Base-by-base conservation (phyloP, 2,329 filamentous ascomycete species). In the Colletotrichum agaves region DNA sequence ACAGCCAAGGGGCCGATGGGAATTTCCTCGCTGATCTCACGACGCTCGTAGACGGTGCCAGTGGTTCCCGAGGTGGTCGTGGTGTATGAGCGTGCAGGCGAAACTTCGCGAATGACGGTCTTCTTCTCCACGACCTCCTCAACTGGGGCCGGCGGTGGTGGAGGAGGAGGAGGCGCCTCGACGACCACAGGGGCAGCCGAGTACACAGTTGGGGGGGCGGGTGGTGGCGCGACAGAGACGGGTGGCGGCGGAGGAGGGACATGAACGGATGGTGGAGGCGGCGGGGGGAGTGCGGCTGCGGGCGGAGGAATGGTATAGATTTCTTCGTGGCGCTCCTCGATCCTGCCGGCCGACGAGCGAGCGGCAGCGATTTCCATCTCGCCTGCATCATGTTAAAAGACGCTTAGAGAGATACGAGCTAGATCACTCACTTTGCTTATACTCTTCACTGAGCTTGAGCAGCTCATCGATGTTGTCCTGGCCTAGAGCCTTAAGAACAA, bases 401-500 rank as follows among this genome's bases (percentile, higher is more conserved):
- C 46, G 17, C 15, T n/a, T n/a, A 4, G 13, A 5, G 17, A 31
- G 5, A n/a, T 15, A 11, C 10, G 5, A 11, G 13, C 3, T 11
- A n/a, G 13, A 0, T 6, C 2, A 44, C 27, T 31, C 73, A 87
- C 86, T 83, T 75, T 87, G 86, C 75, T 86, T 90, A 79, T 93
- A 94, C 35, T 91, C 89, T 74, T 94, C 92, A 78, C 93, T 97
- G 56, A 94, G 83, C 74, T 89, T 91, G 73, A 98, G 91, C 49
- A 98, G 85, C 74, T 97, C 92, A 73, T 98, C 94, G 70, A 98
- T 98, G 73, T 97, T 93, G 17, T 95, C 89, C 73, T 97, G 94
- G 15, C 93, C 92, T 5, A 98, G 85, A 10, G 95, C 94, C 75
- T 93, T 91, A 72, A 92, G 89, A 37, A 98, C 89, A 59, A 97